These are phyloP conservation scores for Begonia peltatifolia DNA, from an alignment of 306 rosid genomes.

Conservation along the genomic window DNA sequence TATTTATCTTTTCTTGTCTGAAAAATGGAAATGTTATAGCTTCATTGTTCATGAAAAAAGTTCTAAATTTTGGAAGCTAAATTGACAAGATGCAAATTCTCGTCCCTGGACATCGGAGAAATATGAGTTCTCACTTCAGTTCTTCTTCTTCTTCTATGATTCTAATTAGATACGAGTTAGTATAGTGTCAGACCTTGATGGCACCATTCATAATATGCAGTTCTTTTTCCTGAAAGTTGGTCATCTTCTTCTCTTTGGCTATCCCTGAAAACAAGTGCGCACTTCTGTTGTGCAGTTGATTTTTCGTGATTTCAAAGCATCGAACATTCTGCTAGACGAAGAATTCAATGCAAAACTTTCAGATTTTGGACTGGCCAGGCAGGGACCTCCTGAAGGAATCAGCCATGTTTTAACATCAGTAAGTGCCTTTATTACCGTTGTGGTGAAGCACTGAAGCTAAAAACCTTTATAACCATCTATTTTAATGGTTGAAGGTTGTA, in stretches of 20 bases:
- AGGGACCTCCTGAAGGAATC: conserved; percentile 77
- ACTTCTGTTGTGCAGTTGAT: conserved; percentile 55
- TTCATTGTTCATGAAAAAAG: too few relatives aligned
- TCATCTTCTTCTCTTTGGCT: too few relatives aligned
- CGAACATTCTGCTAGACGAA: conserved; percentile 78
- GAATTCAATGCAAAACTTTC: conserved; percentile 93
- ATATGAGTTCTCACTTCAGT: too few relatives aligned
- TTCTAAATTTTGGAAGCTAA: neutral
- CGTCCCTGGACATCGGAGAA: too few relatives aligned
- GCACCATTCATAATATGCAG: too few relatives aligned
- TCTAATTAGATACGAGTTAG: too few relatives aligned
- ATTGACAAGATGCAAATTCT: neutral
- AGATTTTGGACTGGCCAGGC: conserved; percentile 97
- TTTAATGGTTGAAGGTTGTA: conserved; percentile 88
- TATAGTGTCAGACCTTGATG: too few relatives aligned
- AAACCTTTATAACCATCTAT: conserved; percentile 3
- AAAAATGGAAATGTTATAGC: too few relatives aligned
- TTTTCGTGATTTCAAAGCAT: conserved; percentile 88
- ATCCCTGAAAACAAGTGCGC: too few relatives aligned
- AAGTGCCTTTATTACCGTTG: conserved; percentile 16
- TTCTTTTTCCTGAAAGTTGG: too few relatives aligned
- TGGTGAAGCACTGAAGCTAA: neutral
- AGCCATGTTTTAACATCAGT: conserved; percentile 85
- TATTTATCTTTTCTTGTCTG: too few relatives aligned
- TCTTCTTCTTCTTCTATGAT: too few relatives aligned